Evolutionary conservation across 768 basidiomycete genomes (phyloP), one percentile per base, ranked within the genome.

Genomic region (Xanthoconium stramineum): DNA sequence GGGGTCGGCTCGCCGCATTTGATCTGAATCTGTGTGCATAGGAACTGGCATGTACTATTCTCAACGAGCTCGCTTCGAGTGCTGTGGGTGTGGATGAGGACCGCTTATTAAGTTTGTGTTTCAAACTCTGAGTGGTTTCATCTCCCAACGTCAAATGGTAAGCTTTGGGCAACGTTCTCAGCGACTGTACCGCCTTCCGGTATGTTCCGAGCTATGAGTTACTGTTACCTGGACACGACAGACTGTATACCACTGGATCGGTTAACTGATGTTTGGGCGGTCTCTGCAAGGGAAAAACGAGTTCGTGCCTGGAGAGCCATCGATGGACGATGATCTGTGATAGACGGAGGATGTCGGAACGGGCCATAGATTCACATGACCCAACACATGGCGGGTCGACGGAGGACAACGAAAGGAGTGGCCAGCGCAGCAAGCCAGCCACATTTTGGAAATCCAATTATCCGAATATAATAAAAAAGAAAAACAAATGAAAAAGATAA

Each of bases 241-340:
- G 28, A 5, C 15, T 8, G 29, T 38, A 11, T 29, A 33, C 45
- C 19, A 14, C 12, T 24, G 6, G 29, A 37, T 35, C 46, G 55
- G 52, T 12, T 48, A 48, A 47, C 39, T 37, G 43, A 30, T 48
- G 52, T 57, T 52, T 33, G 53, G 47, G 24, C 38, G 6, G n/a
- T 45, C 24, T 54, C 29, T 19, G 39, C 35, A 35, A 30, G 50
- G 43, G 24, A 56, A 56, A 53, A 37, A 33, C 19, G 17, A 35
- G 33, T 47, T 49, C 30, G 59, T 56, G 53, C 60, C 60, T 61
- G 55, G 44, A 15, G 11, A 13, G 37, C 3, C 35, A 60, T 60
- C 54, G 60, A 62, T 62, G 20, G 17, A 30, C 24, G 14, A 44
- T 49, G 52, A 62, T 61, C 60, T 40, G 30, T 36, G 60, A 59